A percentile compares a stretch with the other conserved stretches of the same genome.
phyloP scores from a whole-genome alignment of 164 flowering plant genomes.

The Saururus chinensis region DNA sequence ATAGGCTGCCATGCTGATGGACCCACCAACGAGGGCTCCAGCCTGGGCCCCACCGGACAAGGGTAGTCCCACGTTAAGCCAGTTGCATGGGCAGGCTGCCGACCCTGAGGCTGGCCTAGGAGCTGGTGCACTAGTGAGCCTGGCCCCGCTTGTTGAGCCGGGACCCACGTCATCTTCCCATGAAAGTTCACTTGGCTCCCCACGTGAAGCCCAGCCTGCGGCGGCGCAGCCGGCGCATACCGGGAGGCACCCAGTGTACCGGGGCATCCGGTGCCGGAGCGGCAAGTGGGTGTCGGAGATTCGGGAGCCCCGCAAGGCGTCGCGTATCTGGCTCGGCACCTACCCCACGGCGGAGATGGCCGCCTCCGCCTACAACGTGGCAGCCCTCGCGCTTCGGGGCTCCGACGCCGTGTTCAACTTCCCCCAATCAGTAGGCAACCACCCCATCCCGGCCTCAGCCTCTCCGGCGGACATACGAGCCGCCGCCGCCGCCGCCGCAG shows the following conservation, averaged over 20 bases:
- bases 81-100: too few relatives aligned
- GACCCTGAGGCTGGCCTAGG: too few relatives aligned
- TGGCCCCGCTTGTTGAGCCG: too few relatives aligned
- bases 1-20: neutral
- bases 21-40: neutral
- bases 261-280: constrained; percentile 22
- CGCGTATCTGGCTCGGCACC: constrained; percentile 75
- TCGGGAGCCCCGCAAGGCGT: constrained; percentile 57
- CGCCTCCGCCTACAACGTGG: constrained; percentile 74
- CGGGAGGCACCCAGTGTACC: constrained; percentile 1
- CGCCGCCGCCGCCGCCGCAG: constrained; percentile 30
- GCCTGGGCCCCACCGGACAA: neutral
- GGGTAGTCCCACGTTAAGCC: neutral
- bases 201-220: neutral
- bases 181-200: neutral
- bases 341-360: constrained; percentile 73
- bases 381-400: constrained; percentile 57
- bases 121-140: neutral
- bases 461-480: constrained; percentile 42
- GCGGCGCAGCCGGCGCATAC: neutral
- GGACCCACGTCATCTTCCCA: neutral
- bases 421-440: constrained; percentile 20
- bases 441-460: constrained; percentile 37
- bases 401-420: constrained; percentile 45
- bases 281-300: constrained; percentile 83